A percentile compares a stretch with the other conserved stretches of the same genome.
phyloP scores from a whole-genome alignment of 257 asterid genomes.

The Gardenia jasminoides region DNA sequence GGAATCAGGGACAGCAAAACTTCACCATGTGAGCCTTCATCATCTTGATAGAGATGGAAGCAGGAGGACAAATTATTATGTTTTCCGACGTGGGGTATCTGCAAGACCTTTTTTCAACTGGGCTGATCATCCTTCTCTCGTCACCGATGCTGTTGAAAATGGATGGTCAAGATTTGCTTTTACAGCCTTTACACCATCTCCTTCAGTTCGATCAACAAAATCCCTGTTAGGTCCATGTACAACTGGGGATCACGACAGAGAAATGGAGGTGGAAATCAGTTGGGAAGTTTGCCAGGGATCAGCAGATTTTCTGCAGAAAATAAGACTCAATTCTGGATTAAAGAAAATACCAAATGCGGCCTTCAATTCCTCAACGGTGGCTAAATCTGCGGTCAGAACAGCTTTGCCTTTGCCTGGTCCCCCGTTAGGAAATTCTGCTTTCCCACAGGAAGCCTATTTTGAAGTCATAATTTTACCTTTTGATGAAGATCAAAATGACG shows the following conservation, averaged over 20 bases:
- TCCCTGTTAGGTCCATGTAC: conserved; percentile 47
- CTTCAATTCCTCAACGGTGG: conserved; percentile 24
- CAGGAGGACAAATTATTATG: conserved; percentile 38
- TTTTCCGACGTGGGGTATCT: conserved; percentile 43
- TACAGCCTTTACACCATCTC: conserved; percentile 37
- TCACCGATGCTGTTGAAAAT: conserved; percentile 85
- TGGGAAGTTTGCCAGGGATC: conserved; percentile 95
- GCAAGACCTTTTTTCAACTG: conserved; percentile 50
- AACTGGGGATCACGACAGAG: conserved; percentile 28
- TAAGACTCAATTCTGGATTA: conserved; percentile 53
- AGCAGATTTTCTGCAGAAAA: conserved; percentile 77
- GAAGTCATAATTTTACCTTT: conserved; percentile 58
- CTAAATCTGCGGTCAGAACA: conserved; percentile 49
- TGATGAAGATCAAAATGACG: conserved; percentile 11
- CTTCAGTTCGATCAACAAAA: conserved; percentile 48
- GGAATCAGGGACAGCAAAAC: conserved; percentile 53
- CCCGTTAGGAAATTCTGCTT: conserved; percentile 57
- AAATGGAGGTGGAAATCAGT: conserved; percentile 41
- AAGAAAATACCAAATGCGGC: conserved; percentile 9
- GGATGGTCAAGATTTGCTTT: conserved; percentile 93
- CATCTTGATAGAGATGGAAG: conserved; percentile 33
- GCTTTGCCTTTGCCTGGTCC: conserved; percentile 90
- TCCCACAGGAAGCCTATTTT: conserved; percentile 89
- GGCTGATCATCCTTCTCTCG: conserved; percentile 77
- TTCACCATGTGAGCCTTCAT: conserved; percentile 64